These are phyloP conservation scores for Pseudozyma thailandica DNA, from an alignment of 1,284 basidiomycete species.

Conservation along the genomic window DNA sequence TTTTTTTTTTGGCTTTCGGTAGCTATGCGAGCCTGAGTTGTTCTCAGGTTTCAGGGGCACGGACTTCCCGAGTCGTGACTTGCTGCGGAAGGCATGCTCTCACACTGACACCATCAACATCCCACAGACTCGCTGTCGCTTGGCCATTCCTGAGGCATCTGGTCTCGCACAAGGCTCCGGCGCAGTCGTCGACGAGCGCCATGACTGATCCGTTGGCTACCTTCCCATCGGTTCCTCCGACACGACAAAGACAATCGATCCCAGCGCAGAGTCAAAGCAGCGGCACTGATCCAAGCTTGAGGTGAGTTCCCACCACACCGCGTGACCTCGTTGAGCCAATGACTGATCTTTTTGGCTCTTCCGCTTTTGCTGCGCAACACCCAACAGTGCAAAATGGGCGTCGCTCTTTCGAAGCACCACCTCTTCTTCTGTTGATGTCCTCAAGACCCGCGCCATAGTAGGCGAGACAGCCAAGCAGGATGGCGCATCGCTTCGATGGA, in stretches of 20 bases:
- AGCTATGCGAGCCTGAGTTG: not conserved
- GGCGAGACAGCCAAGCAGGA: constrained; percentile 20
- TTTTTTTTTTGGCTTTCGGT: not conserved
- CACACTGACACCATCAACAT: too few species aligned
- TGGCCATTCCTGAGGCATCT: not conserved
- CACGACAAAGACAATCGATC: not conserved
- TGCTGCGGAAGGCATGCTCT: too few species aligned
- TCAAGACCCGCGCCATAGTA: constrained; percentile 17
- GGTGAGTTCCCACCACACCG: not conserved
- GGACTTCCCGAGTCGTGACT: constrained; percentile 4
- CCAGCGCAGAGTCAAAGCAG: not conserved
- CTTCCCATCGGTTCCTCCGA: constrained; percentile 11
- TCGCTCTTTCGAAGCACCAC: constrained; percentile 14
- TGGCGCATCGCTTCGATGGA: constrained; percentile 40
- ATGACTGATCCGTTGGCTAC: constrained; percentile 42
- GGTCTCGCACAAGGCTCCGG: not conserved
- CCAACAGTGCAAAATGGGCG: constrained; percentile 8
- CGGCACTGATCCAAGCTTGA: constrained; percentile 10
- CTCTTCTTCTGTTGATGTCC: constrained; percentile 16
- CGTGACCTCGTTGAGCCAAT: not conserved
- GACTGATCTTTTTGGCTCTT: not conserved
- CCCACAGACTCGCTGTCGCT: not conserved
- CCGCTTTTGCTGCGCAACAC: not conserved
- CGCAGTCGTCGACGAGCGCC: not conserved
- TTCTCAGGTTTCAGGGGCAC: constrained; percentile 8